Evolutionary conservation across 2,329 filamentous ascomycete species (phyloP), one percentile per base, ranked within the genome.

Genomic region (Fusarium graminum): DNA sequence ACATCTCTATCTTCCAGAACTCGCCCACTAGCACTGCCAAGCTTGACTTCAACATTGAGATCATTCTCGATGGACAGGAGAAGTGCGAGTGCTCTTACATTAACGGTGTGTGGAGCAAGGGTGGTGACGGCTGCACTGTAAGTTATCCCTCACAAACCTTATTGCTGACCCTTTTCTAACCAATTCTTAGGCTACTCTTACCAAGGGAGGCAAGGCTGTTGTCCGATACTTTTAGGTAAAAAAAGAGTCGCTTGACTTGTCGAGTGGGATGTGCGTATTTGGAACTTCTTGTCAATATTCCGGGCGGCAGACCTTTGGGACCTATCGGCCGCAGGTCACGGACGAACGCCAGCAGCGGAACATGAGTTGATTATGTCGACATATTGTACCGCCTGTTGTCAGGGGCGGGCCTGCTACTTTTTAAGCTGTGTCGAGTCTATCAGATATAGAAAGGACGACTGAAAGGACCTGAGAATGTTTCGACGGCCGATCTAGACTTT

Each of bases 1-100:
- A 88, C 83, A 81, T 97, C 61, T 93, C 92, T 47, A 87, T 97
- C 78, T 93, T 94, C 85, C 88, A 89, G 76, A 97, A 98, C 83
- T 74, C 80, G 63, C 93, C 93, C 7, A 96, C 92, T 55, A 92
- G 88, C 71, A 76, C 79, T 17, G 88, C 87, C 36, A 79, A 82
- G 63, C 88, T 97, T 38, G 85, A 93, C 78, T 97, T 91, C 82
- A 91, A 90, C 75, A 88, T 97, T 74, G 86, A 89, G 73, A 90
- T 97, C 69, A n/a, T 10, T 16, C 34, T 36, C 34, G 81, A 75
- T 41, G 93, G 92, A 54, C 90, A 92, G 64, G 78, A 82, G 54
- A 80, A 75, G 67, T 75, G 73, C 46, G 72, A 78, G 47, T 97
- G 92, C 86, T 87, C 84, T 68, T 90, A 90, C 74, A 81, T 86